Evolutionary conservation across 2,329 filamentous ascomycete genomes (phyloP).

Genomic region (Raffaelea arxii): DNA sequence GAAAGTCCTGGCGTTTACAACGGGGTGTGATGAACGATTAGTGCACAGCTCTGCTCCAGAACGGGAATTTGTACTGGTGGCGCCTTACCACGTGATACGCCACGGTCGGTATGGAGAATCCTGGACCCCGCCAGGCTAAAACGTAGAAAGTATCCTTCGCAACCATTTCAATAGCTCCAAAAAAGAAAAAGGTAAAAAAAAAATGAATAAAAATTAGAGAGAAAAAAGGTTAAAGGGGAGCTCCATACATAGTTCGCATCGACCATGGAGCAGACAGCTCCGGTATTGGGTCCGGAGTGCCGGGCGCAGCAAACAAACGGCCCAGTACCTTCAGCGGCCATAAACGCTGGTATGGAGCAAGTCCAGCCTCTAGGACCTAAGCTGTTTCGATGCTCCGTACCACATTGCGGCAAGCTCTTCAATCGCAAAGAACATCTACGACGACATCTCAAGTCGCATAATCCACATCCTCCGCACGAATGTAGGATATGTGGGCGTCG

Average conservation of each 20-base stretch:
- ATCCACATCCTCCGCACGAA: slow-evolving; percentile 2
- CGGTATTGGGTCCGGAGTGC: background rate
- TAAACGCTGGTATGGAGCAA: background rate
- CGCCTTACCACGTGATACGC: too few species aligned
- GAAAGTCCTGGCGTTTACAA: too few species aligned
- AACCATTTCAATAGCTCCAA: too few species aligned
- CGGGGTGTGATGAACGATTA: too few species aligned
- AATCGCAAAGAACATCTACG: slow-evolving; percentile 5
- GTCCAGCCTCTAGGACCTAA: background rate
- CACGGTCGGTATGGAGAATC: too few species aligned
- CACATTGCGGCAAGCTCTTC: slow-evolving; percentile 5
- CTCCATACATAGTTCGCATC: background rate
- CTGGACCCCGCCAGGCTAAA: too few species aligned
- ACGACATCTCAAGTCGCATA: slow-evolving; percentile 5
- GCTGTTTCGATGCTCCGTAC: slow-evolving; percentile 3
- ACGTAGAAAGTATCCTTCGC: too few species aligned
- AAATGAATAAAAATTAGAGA: too few species aligned
- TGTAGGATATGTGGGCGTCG: slow-evolving; percentile 4
- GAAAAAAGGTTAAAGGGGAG: too few species aligned
- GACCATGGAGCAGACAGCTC: background rate
- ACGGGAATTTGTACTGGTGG: too few species aligned
- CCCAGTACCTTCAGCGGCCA: background rate
- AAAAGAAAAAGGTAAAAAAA: too few species aligned
- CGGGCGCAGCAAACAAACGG: background rate
- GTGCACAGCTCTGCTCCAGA: too few species aligned